Evolutionary conservation across 768 basidiomycete genomes (phyloP).

Genomic region (Boletales sp.): DNA sequence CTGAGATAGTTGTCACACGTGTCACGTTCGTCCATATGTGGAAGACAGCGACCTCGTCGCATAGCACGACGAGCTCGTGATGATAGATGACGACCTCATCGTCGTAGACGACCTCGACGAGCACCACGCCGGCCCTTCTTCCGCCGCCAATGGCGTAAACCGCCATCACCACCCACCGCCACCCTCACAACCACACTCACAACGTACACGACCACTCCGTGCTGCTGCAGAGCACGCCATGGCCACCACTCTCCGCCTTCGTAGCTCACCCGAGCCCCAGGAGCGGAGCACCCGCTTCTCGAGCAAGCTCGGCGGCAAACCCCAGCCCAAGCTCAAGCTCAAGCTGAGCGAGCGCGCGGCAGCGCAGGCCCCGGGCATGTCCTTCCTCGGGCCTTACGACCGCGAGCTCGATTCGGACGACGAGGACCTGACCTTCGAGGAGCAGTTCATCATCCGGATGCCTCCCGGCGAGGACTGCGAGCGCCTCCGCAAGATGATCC

Average conservation of each 20-base stretch:
- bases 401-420: conserved; percentile 94
- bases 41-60: neutral
- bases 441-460: conserved; percentile 92
- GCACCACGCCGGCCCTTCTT: conserved; percentile 36
- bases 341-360: conserved; percentile 84
- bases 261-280: conserved; percentile 24
- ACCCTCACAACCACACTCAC: conserved; percentile 13
- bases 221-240: conserved; percentile 33
- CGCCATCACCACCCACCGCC: conserved; percentile 5
- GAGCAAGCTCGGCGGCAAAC: conserved; percentile 31
- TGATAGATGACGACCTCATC: conserved; percentile 60
- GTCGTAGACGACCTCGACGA: conserved; percentile 57
- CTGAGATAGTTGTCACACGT: conserved; percentile 7
- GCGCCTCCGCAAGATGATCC: conserved; percentile 76
- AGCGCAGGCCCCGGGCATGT: conserved; percentile 78
- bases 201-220: conserved; percentile 31
- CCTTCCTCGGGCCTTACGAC: conserved; percentile 89
- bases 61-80: conserved; percentile 1
- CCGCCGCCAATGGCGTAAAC: conserved; percentile 24
- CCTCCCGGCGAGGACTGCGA: conserved; percentile 82
- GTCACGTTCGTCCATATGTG: conserved; percentile 11
- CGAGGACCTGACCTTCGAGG: conserved; percentile 92
- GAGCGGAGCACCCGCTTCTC: conserved; percentile 63
- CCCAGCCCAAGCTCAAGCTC: conserved; percentile 79
- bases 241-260: conserved; percentile 33